Evolutionary conservation across 257 asterid species (phyloP).

Genomic region (Prunella vulgaris): DNA sequence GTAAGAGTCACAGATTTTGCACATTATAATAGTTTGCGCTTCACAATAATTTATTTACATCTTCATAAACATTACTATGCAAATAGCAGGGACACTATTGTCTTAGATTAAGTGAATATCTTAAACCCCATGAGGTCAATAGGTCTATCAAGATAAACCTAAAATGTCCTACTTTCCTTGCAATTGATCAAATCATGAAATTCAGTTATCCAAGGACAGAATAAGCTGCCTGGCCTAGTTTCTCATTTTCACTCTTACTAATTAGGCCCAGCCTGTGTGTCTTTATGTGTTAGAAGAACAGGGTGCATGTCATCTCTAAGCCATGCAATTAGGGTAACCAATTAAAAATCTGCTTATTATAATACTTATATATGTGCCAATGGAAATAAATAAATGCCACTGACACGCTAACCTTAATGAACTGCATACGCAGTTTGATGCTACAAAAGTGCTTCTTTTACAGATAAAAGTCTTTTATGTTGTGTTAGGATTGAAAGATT

Average conservation of each 20-base stretch:
- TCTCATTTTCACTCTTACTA: not conserved
- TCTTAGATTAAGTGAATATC: not conserved
- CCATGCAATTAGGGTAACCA: not conserved
- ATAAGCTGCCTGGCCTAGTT: not conserved
- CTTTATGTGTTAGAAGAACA: not conserved
- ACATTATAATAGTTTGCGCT: not conserved
- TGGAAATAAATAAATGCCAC: not conserved
- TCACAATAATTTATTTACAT: not conserved
- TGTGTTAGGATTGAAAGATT: not conserved
- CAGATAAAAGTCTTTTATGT: not conserved
- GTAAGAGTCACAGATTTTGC: not conserved
- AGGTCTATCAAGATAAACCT: not conserved
- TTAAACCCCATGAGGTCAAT: not conserved
- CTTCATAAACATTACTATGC: not conserved
- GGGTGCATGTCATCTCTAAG: not conserved
- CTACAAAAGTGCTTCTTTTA: not conserved
- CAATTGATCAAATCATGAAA: not conserved
- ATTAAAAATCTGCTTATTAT: not conserved
- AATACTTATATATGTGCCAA: not conserved
- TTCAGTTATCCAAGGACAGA: conserved; percentile 2
- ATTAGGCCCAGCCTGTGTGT: not conserved
- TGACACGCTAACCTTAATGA: not conserved
- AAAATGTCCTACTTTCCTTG: not conserved
- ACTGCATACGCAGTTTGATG: not conserved
- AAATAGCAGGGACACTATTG: not conserved